Percentiles rank a stretch among this genome's conserved stretches.
These are phyloP conservation scores for Pichia sporocuriosa DNA, from an alignment of 805 yeast genomes.

Conservation along the genomic window DNA sequence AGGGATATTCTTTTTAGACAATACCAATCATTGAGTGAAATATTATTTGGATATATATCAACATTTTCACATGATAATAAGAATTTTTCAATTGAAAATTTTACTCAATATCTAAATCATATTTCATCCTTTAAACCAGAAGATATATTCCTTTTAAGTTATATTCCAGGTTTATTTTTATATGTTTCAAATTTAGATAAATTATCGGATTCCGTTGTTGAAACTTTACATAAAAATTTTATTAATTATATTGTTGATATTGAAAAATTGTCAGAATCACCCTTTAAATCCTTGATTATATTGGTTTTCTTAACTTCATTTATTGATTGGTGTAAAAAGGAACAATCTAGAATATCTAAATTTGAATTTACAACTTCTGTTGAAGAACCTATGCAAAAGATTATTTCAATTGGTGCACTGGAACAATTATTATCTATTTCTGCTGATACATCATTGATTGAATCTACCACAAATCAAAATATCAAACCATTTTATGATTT, in stretches of 20 bases:
- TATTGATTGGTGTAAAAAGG: conserved; percentile 60
- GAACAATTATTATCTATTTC: conserved; percentile 58
- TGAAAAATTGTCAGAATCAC: conserved; percentile 39
- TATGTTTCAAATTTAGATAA: conserved; percentile 35
- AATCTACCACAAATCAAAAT: conserved; percentile 11
- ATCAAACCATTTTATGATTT: conserved; percentile 47
- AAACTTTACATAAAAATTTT: conserved; percentile 32
- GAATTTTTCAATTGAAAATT: conserved; percentile 31
- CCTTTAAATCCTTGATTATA: conserved; percentile 42
- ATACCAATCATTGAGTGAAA: conserved; percentile 67
- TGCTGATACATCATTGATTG: conserved; percentile 43
- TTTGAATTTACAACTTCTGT: conserved; percentile 43
- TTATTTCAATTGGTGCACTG: conserved; percentile 60
- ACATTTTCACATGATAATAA: conserved; percentile 18
- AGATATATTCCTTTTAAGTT: conserved; percentile 60
- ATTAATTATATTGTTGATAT: conserved; percentile 32
- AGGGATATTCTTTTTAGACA: conserved; percentile 56
- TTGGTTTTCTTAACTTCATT: conserved; percentile 50
- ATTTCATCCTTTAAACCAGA: conserved; percentile 45
- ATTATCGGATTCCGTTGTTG: conserved; percentile 33
- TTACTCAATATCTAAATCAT: conserved; percentile 37
- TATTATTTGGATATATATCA: conserved; percentile 45
- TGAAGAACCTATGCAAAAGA: conserved; percentile 50
- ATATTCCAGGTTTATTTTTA: conserved; percentile 51
- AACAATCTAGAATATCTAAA: conserved; percentile 34